A percentile compares a stretch with the other conserved stretches of the same genome.
Conservation (phyloP, 148 eudicot species). For the Rhododendron vialii region DNA sequence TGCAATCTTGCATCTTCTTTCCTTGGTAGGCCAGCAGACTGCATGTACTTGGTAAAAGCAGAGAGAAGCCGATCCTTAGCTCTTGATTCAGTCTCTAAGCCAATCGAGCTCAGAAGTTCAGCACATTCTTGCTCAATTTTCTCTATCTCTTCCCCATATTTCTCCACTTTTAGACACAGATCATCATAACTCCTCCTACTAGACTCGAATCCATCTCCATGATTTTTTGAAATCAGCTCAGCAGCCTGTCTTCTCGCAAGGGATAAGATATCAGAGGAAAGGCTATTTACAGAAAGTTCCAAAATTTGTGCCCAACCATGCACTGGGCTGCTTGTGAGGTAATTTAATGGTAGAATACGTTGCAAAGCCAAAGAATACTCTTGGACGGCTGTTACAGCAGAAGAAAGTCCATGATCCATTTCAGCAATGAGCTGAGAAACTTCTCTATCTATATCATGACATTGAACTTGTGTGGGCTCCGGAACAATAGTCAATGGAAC, state of each 20-base stretch:
- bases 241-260: slow-evolving; percentile 73
- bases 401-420: slow-evolving; percentile 71
- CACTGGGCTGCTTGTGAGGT: slow-evolving; percentile 88
- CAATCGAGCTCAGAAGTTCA: slow-evolving; percentile 67
- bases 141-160: slow-evolving; percentile 71
- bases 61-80: slow-evolving; percentile 71
- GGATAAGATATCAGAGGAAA: slow-evolving; percentile 64
- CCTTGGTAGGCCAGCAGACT: slow-evolving; percentile 48
- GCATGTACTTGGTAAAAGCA: slow-evolving; percentile 59
- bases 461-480: slow-evolving; percentile 95
- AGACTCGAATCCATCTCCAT: slow-evolving; percentile 38
- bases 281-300: slow-evolving; percentile 53
- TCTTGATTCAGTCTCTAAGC: slow-evolving; percentile 58
- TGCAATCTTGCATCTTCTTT: slow-evolving; percentile 36
- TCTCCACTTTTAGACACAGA: slow-evolving; percentile 59
- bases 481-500: slow-evolving; percentile 94
- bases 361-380: slow-evolving; percentile 85
- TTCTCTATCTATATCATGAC: slow-evolving; percentile 86
- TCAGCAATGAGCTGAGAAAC: slow-evolving; percentile 63
- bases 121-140: slow-evolving; percentile 67
- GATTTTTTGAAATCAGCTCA: slow-evolving; percentile 61
- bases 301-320: slow-evolving; percentile 88
- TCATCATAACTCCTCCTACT: slow-evolving; percentile 49
- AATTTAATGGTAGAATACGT: slow-evolving; percentile 77
- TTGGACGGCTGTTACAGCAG: slow-evolving; percentile 64